Conservation (phyloP, 495 filamentous ascomycete species). For the Daldinia concentrica region DNA sequence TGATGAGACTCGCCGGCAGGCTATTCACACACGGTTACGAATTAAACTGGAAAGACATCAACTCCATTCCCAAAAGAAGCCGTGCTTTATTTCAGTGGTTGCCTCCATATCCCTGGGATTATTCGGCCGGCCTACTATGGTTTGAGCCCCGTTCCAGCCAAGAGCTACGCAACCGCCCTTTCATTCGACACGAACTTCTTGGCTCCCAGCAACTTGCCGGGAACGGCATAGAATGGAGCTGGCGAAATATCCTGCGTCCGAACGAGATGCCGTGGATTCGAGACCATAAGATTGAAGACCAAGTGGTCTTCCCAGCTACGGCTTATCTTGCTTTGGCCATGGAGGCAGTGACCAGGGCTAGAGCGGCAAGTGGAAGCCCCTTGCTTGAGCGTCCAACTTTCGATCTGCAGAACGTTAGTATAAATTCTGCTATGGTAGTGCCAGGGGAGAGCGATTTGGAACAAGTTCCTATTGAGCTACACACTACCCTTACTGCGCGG, state of each 20-base stretch:
- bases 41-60: not conserved
- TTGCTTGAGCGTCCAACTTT: not conserved
- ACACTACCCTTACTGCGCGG: not conserved
- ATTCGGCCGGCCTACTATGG: not conserved
- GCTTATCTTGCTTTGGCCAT: constrained; percentile 54
- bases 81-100: not conserved
- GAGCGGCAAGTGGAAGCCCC: not conserved
- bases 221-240: constrained; percentile 29
- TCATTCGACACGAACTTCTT: constrained; percentile 25
- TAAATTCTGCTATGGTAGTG: not conserved
- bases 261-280: constrained; percentile 54
- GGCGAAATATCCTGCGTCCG: constrained; percentile 36
- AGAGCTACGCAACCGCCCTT: not conserved
- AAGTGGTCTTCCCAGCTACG: constrained; percentile 63
- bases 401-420: not conserved
- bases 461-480: not conserved
- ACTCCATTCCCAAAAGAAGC: not conserved
- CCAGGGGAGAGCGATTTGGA: not conserved
- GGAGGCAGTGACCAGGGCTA: not conserved
- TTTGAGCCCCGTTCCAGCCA: not conserved
- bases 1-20: not conserved
- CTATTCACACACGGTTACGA: not conserved
- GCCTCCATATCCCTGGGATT: not conserved
- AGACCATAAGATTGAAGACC: constrained; percentile 53
- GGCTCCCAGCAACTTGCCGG: constrained; percentile 23